Evolutionary conservation across 148 eudicot species (phyloP).

Genomic region (Selenicereus undatus): DNA sequence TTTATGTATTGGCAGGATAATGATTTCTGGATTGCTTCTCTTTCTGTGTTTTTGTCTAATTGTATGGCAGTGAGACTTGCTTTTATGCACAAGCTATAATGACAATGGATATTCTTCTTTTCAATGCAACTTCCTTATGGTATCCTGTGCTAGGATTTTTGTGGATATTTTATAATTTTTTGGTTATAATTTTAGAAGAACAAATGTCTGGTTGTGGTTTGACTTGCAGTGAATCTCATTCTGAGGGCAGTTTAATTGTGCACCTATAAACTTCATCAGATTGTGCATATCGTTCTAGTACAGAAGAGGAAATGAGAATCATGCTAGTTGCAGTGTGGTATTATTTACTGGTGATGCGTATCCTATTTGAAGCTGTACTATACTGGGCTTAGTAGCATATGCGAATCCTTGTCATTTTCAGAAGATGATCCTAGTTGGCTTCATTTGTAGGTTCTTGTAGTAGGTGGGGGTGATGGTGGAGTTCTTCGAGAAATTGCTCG

Average conservation of each 20-base stretch:
- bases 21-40: not conserved
- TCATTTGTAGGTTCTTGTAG: conserved; percentile 78
- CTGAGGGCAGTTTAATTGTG: not conserved
- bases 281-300: not conserved
- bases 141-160: not conserved
- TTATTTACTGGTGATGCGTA: not conserved
- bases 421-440: not conserved
- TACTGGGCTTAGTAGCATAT: not conserved
- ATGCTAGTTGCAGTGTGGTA: not conserved
- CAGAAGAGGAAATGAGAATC: not conserved
- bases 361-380: no score
- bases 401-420: not conserved
- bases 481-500: conserved; percentile 94
- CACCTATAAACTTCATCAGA: not conserved
- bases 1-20: not conserved
- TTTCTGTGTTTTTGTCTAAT: not conserved
- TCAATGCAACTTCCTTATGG: not conserved
- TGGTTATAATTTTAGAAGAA: no score
- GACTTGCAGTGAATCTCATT: no score
- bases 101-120: not conserved
- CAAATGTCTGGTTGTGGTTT: no score
- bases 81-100: no score
- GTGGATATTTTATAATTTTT: not conserved
- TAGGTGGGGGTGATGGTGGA: conserved; percentile 99
- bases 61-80: not conserved